Percentiles rank a stretch among this genome's conserved stretches.
phyloP scores from a whole-genome alignment of 768 basidiomycete species.

The Daedaleopsis nitida region DNA sequence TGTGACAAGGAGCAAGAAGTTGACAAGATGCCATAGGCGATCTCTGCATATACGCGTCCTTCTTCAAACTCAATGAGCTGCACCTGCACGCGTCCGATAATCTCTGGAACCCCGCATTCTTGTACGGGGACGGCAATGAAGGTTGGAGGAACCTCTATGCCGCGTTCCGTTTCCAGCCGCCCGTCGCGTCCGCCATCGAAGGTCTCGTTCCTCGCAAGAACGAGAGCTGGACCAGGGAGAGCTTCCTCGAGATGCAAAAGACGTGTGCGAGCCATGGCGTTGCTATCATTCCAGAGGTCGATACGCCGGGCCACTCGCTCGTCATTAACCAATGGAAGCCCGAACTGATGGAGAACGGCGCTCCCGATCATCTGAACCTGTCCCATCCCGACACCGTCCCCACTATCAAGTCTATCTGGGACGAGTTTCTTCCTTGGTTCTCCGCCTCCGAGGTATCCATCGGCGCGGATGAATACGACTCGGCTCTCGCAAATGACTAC shows the following conservation, averaged over 20 bases:
- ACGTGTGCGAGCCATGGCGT: constrained; percentile 42
- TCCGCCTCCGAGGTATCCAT: constrained; percentile 45
- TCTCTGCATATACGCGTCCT: constrained; percentile 45
- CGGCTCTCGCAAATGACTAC: constrained; percentile 43
- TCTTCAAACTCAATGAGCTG: constrained; percentile 47
- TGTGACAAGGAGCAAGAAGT: neutral
- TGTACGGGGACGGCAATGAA: constrained; percentile 35
- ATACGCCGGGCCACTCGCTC: constrained; percentile 46
- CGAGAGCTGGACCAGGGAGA: constrained; percentile 40
- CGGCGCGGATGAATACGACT: constrained; percentile 47
- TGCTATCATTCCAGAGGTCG: constrained; percentile 44
- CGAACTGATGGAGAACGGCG: constrained; percentile 39
- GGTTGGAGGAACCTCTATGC: constrained; percentile 45
- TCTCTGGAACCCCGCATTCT: constrained; percentile 42
- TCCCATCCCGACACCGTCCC: constrained; percentile 46
- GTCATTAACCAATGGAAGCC: constrained; percentile 49
- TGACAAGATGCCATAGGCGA: constrained; percentile 33
- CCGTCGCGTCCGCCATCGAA: constrained; percentile 33
- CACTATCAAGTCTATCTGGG: constrained; percentile 46
- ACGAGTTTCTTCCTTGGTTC: constrained; percentile 39
- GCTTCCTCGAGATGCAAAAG: constrained; percentile 37
- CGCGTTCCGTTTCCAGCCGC: constrained; percentile 44
- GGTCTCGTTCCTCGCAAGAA: constrained; percentile 41
- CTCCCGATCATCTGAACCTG: constrained; percentile 43
- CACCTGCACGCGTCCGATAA: constrained; percentile 48